Percentiles rank a stretch among this genome's conserved stretches.
Evolutionary conservation across 2,329 filamentous ascomycete species (phyloP).

Genomic region (Fonsecaea erecta): DNA sequence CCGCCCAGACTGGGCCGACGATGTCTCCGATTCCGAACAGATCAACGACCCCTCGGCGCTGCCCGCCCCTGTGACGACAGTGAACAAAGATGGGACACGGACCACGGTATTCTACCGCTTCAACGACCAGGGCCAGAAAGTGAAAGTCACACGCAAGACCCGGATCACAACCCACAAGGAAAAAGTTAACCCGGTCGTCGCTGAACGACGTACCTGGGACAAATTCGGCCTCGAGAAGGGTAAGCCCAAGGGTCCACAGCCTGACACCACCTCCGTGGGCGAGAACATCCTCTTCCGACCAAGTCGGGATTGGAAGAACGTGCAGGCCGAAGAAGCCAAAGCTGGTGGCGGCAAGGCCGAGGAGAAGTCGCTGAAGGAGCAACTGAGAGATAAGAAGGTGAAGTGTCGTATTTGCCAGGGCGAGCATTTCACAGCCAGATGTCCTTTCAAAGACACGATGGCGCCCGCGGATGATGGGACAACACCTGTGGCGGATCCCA

Average conservation of each 20-base stretch:
- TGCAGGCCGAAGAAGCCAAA: conserved; percentile 72
- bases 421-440: conserved; percentile 98
- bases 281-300: conserved; percentile 99
- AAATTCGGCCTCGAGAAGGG: conserved; percentile 94
- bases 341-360: conserved; percentile 60
- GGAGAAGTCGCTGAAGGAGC: conserved; percentile 68
- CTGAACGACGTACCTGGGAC: conserved; percentile 87
- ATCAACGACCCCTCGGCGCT: conserved; percentile 86
- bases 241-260: conserved; percentile 78
- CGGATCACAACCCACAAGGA: conserved; percentile 89
- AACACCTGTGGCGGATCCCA: conserved; percentile 41
- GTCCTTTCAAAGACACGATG: conserved; percentile 99
- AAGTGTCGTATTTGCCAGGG: conserved; percentile 99
- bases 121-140: conserved; percentile 92
- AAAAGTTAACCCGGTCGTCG: conserved; percentile 93
- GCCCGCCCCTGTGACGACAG: conserved; percentile 83
- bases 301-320: conserved; percentile 89
- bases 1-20: conserved; percentile 39
- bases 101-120: conserved; percentile 88
- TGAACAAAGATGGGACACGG: conserved; percentile 98
- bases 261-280: conserved; percentile 88
- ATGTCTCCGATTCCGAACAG: conserved; percentile 73
- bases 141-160: conserved; percentile 96
- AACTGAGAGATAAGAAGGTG: conserved; percentile 97
- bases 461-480: conserved; percentile 63